phyloP scores from a whole-genome alignment of 129 eudicot species.

The Flaveria trinervia region DNA sequence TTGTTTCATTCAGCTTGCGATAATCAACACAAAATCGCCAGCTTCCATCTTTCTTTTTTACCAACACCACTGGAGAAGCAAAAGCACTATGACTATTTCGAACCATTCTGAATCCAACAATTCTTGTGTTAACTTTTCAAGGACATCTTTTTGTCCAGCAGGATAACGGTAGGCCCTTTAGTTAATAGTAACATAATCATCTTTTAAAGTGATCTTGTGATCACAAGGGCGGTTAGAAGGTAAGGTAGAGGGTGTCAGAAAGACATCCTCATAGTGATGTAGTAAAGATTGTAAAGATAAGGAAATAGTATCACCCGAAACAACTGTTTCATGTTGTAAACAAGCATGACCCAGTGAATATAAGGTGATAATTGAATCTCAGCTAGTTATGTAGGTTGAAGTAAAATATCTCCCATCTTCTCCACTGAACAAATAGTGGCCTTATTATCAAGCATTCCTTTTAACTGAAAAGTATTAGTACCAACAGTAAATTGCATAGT shows the following conservation, averaged over 20 bases:
- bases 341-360: too few relatives aligned
- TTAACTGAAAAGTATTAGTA: too few relatives aligned
- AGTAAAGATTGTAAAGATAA: too few relatives aligned
- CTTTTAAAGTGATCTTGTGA: not conserved
- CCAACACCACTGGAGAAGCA: not conserved
- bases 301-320: too few relatives aligned
- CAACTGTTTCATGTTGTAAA: too few relatives aligned
- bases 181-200: not conserved
- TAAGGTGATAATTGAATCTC: too few relatives aligned
- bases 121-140: not conserved
- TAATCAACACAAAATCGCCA: not conserved
- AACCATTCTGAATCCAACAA: not conserved
- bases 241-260: not conserved
- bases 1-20: too few relatives aligned
- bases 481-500: too few relatives aligned
- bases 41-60: not conserved
- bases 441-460: too few relatives aligned
- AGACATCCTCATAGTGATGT: not conserved
- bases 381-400: too few relatives aligned
- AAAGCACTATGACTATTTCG: not conserved
- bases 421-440: too few relatives aligned
- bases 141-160: not conserved
- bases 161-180: not conserved
- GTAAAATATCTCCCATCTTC: too few relatives aligned
- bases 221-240: not conserved